Base-by-base conservation (phyloP, 2,329 filamentous ascomycete genomes). In the Talaromyces amestolkiae region DNA sequence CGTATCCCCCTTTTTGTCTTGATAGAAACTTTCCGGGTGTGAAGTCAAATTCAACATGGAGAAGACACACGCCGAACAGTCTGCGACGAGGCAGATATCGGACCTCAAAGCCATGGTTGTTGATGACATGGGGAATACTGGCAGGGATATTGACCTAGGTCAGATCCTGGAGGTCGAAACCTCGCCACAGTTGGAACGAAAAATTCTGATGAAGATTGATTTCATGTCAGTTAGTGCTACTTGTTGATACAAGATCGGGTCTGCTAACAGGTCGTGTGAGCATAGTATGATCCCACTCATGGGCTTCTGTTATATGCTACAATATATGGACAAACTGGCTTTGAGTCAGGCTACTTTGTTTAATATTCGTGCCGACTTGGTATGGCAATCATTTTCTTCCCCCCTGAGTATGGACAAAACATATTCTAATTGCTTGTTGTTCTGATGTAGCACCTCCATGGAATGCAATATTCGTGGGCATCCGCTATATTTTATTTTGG, bases 321-420 rank as follows among this genome's bases (percentile, higher is more conserved):
- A 72, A 58, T 74, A 67, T 53, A 71, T 76, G 69, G 72, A 76
- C 66, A 76, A 76, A 58, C 56, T 73, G 24, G 72, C 73, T 9
- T 65, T 76, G n/a, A 75, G 72, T 54, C 70, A 72, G 37, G 67
- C 73, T 13, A 73, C 73, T 1, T 51, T 75, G 5, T 72, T 76
- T 59, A 69, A 69, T 8, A 65, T 74, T 9, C 68, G 69, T 43
- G 41, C 71, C 45, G 70, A 73, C 58, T 61, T 74, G 53, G 69
- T 70, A 68, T 31, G 68, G n/a, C 5, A 60, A 24, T 19, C 17
- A 22, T 17, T 19, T 35, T 24, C n/a, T 9, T 31, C 6, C 13
- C 11, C 3, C 6, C 13, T 56, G 33, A 31, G 5, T 10, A 35
- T 15, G 37, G 13, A 9, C 33, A 31, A 7, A 31, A 31, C 3